Percentiles rank a stretch among this genome's conserved stretches.
These are phyloP conservation scores for Cutaneotrichosporon dermatis DNA, from an alignment of 1,284 basidiomycete genomes.

Conservation along the genomic window DNA sequence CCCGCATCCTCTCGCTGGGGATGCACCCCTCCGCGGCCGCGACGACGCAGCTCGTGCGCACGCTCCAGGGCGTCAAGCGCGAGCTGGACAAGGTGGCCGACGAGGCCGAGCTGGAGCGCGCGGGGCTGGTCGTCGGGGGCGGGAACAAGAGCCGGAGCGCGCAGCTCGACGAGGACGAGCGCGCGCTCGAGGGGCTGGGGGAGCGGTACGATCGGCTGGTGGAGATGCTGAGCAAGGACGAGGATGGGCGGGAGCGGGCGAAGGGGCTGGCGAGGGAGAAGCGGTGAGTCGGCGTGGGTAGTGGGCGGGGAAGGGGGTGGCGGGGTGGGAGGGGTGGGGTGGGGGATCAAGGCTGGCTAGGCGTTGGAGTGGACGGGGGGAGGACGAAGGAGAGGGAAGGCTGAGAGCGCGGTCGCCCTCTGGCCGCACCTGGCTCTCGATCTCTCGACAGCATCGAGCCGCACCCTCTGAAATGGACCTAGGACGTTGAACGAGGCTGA, in stretches of 20 bases:
- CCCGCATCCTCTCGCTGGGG: slow-evolving; percentile 43
- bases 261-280: slow-evolving; percentile 27
- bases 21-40: slow-evolving; percentile 41
- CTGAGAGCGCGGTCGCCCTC: too few species aligned
- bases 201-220: slow-evolving; percentile 41
- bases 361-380: too few species aligned
- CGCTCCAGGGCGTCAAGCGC: slow-evolving; percentile 32
- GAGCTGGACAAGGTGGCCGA: slow-evolving; percentile 36
- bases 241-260: slow-evolving; percentile 39
- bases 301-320: too few species aligned
- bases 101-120: slow-evolving; percentile 21
- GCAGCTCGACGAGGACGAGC: slow-evolving; percentile 10
- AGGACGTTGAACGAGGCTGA: background rate
- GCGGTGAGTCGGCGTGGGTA: slow-evolving; percentile 22
- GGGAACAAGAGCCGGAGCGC: slow-evolving; percentile 8
- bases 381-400: too few species aligned
- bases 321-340: too few species aligned
- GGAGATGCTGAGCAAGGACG: slow-evolving; percentile 43
- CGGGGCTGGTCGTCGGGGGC: slow-evolving; percentile 18
- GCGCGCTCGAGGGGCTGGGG: slow-evolving; percentile 26
- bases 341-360: too few species aligned
- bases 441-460: too few species aligned
- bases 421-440: too few species aligned
- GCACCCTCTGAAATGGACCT: too few species aligned
- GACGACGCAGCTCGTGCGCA: slow-evolving; percentile 40